A percentile compares a stretch with the other conserved stretches of the same genome.
Conservation (phyloP, 2,329 filamentous ascomycete genomes). For the Botrytis galanthina region DNA sequence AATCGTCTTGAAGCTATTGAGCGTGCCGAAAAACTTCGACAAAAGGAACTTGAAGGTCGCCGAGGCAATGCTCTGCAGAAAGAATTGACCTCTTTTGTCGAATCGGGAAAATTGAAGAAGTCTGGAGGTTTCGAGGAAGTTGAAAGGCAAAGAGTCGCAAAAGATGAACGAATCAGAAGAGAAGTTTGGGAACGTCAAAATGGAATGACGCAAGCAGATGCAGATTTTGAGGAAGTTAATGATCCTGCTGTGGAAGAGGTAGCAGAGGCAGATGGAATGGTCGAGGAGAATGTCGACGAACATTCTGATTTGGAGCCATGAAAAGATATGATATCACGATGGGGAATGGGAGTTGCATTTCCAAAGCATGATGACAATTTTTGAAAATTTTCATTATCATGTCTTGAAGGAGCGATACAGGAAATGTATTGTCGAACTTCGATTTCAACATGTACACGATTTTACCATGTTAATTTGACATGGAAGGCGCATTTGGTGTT, state of each 20-base stretch:
- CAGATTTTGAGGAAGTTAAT: conserved; percentile 12
- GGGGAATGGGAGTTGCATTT: conserved; percentile 1
- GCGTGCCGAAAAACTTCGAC: conserved; percentile 86
- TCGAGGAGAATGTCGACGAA: conserved; percentile 1
- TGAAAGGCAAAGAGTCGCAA: conserved; percentile 76
- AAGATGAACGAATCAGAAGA: conserved; percentile 80
- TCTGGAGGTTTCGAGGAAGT: conserved; percentile 93
- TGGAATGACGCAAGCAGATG: conserved; percentile 43
- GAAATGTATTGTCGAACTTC: not conserved
- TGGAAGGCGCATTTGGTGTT: not conserved
- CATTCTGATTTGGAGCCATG: conserved; percentile 7
- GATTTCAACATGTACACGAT: not conserved
- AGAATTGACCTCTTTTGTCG: conserved; percentile 81
- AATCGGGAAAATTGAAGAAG: conserved; percentile 92
- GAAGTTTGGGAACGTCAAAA: conserved; percentile 73
- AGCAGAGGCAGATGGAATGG: not conserved
- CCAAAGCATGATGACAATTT: not conserved
- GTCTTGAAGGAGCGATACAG: not conserved
- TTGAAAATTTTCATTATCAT: not conserved
- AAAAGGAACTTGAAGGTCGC: conserved; percentile 81
- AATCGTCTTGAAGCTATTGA: conserved; percentile 92
- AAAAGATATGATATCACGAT: conserved; percentile 10
- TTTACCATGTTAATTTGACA: not conserved
- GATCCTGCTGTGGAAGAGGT: conserved; percentile 10
- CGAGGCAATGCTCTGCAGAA: conserved; percentile 71